phyloP scores from a whole-genome alignment of 2,329 filamentous ascomycete genomes.

The Arthrinium puccinioides region DNA sequence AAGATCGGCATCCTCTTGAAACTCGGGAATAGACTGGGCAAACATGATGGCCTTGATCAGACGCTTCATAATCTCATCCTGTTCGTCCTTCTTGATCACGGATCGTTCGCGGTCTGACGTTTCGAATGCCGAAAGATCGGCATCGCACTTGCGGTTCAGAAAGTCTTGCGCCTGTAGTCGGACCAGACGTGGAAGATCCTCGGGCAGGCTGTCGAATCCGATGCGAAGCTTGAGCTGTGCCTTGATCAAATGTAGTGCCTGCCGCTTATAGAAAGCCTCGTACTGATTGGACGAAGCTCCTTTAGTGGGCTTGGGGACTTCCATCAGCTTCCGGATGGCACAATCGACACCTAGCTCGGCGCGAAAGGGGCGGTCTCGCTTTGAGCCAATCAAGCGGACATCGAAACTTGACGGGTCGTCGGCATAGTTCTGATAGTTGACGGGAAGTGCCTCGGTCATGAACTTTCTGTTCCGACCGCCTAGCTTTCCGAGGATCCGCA shows the following conservation, averaged over 20 bases:
- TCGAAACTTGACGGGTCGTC: constrained; percentile 88
- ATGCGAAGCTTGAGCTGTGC: constrained; percentile 87
- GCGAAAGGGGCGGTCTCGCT: constrained; percentile 82
- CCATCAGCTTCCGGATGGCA: constrained; percentile 81
- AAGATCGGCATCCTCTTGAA: constrained; percentile 66
- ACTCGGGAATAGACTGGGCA: constrained; percentile 73
- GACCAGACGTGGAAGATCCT: constrained; percentile 78
- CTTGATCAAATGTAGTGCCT: constrained; percentile 81
- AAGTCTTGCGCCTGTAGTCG: constrained; percentile 87
- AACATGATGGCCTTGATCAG: constrained; percentile 85
- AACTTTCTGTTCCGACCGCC: constrained; percentile 94
- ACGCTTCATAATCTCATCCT: constrained; percentile 77
- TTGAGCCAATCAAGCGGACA: constrained; percentile 80
- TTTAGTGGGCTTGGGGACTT: constrained; percentile 59
- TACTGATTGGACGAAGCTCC: constrained; percentile 46
- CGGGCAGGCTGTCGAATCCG: constrained; percentile 78
- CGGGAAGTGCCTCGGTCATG: constrained; percentile 79
- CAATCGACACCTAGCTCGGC: constrained; percentile 80
- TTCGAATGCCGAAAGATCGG: constrained; percentile 63
- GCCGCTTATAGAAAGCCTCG: constrained; percentile 85
- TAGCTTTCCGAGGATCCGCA: constrained; percentile 93
- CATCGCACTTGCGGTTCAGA: constrained; percentile 62
- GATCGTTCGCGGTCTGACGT: constrained; percentile 74
- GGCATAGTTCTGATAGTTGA: constrained; percentile 76
- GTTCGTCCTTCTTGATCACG: constrained; percentile 76